Conservation (phyloP, 306 rosid species). For the Oxytropis ochrocephala region DNA sequence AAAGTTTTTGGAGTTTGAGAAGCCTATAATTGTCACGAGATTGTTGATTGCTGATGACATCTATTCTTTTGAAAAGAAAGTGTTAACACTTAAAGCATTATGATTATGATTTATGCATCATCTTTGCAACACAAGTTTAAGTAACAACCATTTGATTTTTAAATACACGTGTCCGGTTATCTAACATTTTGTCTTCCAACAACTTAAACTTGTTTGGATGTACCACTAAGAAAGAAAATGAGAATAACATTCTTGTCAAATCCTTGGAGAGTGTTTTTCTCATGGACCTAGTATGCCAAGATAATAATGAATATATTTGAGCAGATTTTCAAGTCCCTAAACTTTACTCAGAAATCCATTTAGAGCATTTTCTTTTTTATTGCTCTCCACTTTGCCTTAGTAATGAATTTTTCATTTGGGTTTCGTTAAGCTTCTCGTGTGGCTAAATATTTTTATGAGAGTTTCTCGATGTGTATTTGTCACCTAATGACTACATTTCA, state of each 20-base stretch:
- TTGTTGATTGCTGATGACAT: too few species aligned
- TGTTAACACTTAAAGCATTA: too few species aligned
- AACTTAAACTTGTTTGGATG: background rate
- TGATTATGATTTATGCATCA: too few species aligned
- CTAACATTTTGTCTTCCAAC: background rate
- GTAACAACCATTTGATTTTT: conserved; percentile 8
- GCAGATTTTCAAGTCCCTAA: background rate
- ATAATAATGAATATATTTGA: background rate
- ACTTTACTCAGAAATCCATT: background rate
- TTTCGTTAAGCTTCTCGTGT: conserved; percentile 2
- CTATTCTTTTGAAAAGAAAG: too few species aligned
- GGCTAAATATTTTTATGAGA: background rate
- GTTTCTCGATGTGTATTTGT: background rate
- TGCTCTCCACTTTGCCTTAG: background rate
- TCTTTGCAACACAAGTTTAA: too few species aligned
- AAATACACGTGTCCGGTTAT: background rate
- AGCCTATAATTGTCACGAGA: too few species aligned
- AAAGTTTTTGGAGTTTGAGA: background rate
- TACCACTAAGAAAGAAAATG: background rate
- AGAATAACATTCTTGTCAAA: background rate
- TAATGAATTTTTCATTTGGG: background rate
- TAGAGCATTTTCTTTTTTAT: background rate
- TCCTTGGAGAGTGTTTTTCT: background rate
- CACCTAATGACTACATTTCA: conserved; percentile 2
- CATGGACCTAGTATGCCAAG: background rate